Evolutionary conservation across 2,329 filamentous ascomycete species (phyloP).

Genomic region (Trichoderma asperellum): DNA sequence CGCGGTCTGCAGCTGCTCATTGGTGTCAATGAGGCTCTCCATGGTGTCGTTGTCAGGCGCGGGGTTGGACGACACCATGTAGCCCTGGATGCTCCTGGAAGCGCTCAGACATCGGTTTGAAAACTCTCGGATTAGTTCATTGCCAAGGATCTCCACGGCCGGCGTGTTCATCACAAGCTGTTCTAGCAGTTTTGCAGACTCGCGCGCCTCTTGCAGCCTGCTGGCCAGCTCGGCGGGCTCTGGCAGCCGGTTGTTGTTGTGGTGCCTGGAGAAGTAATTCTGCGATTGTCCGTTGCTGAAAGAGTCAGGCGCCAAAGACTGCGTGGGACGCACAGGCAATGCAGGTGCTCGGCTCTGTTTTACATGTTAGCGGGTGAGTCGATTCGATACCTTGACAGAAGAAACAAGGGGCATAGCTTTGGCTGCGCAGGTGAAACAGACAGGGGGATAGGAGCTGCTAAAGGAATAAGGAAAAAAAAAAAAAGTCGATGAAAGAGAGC

Average conservation of each 20-base stretch:
- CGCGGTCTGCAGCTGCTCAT: constrained; percentile 84
- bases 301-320: constrained; percentile 26
- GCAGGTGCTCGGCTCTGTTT: constrained; percentile 33
- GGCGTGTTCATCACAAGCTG: constrained; percentile 90
- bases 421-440: neutral
- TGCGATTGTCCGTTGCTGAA: constrained; percentile 48
- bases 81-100: constrained; percentile 78
- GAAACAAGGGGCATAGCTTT: neutral
- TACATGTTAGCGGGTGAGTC: neutral
- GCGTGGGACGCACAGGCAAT: constrained; percentile 30
- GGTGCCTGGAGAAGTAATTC: constrained; percentile 62
- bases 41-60: constrained; percentile 91
- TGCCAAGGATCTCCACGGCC: constrained; percentile 71
- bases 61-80: constrained; percentile 80
- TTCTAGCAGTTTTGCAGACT: constrained; percentile 87
- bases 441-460: neutral
- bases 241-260: constrained; percentile 59
- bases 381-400: neutral
- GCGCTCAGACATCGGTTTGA: constrained; percentile 82
- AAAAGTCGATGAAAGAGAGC: neutral
- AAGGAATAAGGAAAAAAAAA: neutral
- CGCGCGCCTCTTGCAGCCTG: constrained; percentile 86
- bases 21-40: constrained; percentile 90
- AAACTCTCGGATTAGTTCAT: constrained; percentile 94
- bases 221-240: constrained; percentile 75